Base-by-base conservation (phyloP, 108 stramenopile species). In the Skeletonema costatum region DNA sequence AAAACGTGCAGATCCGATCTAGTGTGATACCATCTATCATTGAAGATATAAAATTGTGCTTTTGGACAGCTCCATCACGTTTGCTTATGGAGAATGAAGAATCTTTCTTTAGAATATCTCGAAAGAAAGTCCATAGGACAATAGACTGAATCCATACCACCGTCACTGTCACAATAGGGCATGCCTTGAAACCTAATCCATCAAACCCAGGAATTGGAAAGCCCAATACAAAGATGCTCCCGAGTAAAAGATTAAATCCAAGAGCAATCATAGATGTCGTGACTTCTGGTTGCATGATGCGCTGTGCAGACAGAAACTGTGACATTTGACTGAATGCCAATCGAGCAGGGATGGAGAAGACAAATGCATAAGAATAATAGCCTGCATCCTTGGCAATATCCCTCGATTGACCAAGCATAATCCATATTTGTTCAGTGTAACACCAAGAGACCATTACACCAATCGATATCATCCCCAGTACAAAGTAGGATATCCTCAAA, bases 301-400 rank as follows among this genome's bases (percentile, higher is more conserved):
- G 66, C 61, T 96, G 94, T 6, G 92, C 90, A 5, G 82, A 83
- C 62, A 96, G 88, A 78, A 88, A 96, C 71, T 96, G 94, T 0
- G 87, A 66, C 30, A 93, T 60, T 69, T 93, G 94, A 31, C 70
- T 42, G 68, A 89, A 91, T 38, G 53, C 80, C 39, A 91, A 66
- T 30, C 81, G 83, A 2, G 84, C 90, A 11, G 94, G 94, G 16
- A 95, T 76, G 25, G 77, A 71, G 25, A 88, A 85, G 41, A 86
- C 73, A 42, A 95, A 83, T 0, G 88, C 83, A 17, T 62, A 59
- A 3, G 91, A 85, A 82, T 93, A 95, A 64, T 87, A 90, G 48
- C 88, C 90, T 4, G 94, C 94, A 79, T 87, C 87, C 19, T 78
- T 32, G 12, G 83, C 74, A 65, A 90, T 64, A 59, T 78, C 73